Evolutionary conservation across 176 grass and related monocot genomes (phyloP), one percentile per base, ranked within the genome.

Genomic region (Stipa capillata): DNA sequence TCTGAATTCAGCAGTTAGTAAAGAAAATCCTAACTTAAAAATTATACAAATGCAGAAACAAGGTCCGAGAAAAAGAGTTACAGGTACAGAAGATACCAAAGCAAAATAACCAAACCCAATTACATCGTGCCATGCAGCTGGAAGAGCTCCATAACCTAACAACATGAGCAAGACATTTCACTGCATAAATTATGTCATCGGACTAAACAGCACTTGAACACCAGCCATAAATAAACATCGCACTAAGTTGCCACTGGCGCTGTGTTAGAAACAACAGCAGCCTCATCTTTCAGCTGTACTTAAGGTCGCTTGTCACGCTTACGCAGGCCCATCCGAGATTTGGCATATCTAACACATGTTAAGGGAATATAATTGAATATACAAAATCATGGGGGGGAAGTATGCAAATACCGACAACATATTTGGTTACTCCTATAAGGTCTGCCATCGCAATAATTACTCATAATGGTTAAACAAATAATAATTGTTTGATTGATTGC

Each of bases 291-390:
- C 77, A 68, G 10, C 43, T 79, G 80, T 20, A 79, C 61, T 69
- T 80, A 92, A 7, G 51, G 36, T 42, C 27, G 58, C 79, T 70
- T 90, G 31, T 90, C 83, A 37, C 65, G 86, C 78, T 85, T 97
- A 21, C 85, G 90, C 52, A 94, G 80, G 45, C 96, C 96, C 96
- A 98, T 99, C 37, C 96, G 86, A 43, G 92, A 93, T 89, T 95
- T 99, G 33, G 96, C 96, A 82, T 99, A 99, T 84, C 96, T 99
- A 83, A 28, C 39, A 35, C 39, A 62, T 24, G 77, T 94, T 83
- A 97, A 81, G 87, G 54, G 70, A 80, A 79, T 50, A 11, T 52
- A 14, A 3, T 13, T 41, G 24, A 31, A 0, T 66, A 1, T 0
- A 77, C 0, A 6, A 35, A 13, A 76, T 31, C 28, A 45, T 14